Percentiles rank a stretch among this genome's conserved stretches.
These are phyloP conservation scores for Hydrangea macrophylla DNA, from an alignment of 148 eudicot genomes.

Conservation along the genomic window DNA sequence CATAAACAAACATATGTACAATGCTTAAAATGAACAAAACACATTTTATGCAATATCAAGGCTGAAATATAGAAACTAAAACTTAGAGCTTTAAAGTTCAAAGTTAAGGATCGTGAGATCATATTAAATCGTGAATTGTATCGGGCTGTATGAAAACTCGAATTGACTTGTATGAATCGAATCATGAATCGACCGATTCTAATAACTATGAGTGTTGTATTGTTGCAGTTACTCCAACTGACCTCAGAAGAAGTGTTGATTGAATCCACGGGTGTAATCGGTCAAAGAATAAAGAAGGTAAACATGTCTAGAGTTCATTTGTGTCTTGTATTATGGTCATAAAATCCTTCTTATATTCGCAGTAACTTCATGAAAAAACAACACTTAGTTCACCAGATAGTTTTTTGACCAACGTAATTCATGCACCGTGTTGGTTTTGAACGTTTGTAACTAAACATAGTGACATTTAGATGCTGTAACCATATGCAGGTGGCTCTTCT, in stretches of 20 bases:
- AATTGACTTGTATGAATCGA: conserved; percentile 5
- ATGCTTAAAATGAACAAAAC: too few species aligned
- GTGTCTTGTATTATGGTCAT: background rate
- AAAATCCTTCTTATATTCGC: background rate
- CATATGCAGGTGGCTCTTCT: conserved; percentile 84
- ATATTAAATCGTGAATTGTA: too few species aligned
- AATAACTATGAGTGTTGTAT: background rate
- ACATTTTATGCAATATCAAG: too few species aligned
- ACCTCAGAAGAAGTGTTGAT: conserved; percentile 70
- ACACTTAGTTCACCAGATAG: background rate
- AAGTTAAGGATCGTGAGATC: too few species aligned
- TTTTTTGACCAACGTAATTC: background rate
- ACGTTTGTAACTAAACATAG: background rate
- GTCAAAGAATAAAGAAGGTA: conserved; percentile 97
- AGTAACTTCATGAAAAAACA: conserved; percentile 2
- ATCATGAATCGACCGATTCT: too few species aligned
- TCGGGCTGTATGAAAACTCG: too few species aligned
- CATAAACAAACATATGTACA: too few species aligned
- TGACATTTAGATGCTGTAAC: background rate
- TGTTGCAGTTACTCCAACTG: conserved; percentile 60
- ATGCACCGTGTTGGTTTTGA: background rate
- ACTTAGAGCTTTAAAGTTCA: too few species aligned
- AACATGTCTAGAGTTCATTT: background rate
- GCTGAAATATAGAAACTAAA: too few species aligned
- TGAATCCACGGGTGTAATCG: conserved; percentile 98